Base-by-base conservation (phyloP, 768 basidiomycete species). In the Tylopilus rubrobrunneus region DNA sequence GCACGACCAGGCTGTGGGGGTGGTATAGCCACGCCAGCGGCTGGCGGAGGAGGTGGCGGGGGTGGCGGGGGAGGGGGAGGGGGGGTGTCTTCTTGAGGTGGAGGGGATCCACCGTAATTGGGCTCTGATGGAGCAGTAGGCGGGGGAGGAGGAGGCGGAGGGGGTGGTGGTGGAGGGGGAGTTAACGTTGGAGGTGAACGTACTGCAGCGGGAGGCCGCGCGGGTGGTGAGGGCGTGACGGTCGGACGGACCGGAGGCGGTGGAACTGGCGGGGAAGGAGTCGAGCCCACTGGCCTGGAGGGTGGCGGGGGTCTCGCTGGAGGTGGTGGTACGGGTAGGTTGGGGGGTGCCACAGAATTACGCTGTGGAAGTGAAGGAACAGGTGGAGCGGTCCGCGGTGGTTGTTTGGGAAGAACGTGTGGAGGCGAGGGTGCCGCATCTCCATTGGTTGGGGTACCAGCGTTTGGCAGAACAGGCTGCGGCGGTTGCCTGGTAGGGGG, bases 1-100 rank as follows among this genome's bases (percentile, higher is more conserved):
- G 64, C 69, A 23, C 90, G 81, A 6, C 82, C 89, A 17, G 83
- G 76, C 59, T 79, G 81, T 7, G 83, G 67, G 10, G 85, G 63
- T 1, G 83, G 58, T 1, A 70, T 51, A 8, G 73, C 50, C 3
- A 49, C 62, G 34, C 51, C 17, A 11, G 52, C 63, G 14, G 61
- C 59, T 23, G 76, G 62, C 2, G 76, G 71, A 0, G 80, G 73
- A 0, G 81, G 76, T 0, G 77, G 73, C 0, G 70, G 67, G 0
- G 73, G 69, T 0, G 74, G 71, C 0, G 76, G 65, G 0, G 77
- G 69, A 0, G 71, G 68, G 0, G 71, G 65, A 0, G 70, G 47
- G 1, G 53, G 58, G 29, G 62, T 34, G 76, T n/a, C n/a, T n/a
- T n/a, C n/a, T n/a, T n/a, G n/a, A n/a, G 19, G 19, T 19, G 71